Evolutionary conservation across 2,329 filamentous ascomycete genomes (phyloP).

Genomic region (Cytospora piceae): DNA sequence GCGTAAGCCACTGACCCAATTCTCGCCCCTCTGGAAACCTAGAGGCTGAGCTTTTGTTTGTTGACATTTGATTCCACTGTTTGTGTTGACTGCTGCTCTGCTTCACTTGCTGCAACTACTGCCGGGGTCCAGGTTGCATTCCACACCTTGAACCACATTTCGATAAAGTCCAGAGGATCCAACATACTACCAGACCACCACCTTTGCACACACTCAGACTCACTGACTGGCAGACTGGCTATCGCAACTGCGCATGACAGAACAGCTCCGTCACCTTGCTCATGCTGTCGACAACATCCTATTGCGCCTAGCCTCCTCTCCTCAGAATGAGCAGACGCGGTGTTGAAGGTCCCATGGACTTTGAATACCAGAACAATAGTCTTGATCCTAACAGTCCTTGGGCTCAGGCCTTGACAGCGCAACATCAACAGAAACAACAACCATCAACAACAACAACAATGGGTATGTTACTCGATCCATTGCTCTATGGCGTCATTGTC

Average conservation of each 20-base stretch:
- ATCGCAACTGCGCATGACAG: background rate
- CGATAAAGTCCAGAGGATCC: background rate
- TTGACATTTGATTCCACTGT: background rate
- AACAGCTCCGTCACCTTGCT: conserved; percentile 8
- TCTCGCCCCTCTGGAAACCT: background rate
- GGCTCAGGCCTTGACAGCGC: background rate
- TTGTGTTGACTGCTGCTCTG: background rate
- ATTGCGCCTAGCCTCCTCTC: background rate
- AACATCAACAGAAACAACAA: conserved; percentile 35
- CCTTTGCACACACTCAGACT: too few relatives aligned
- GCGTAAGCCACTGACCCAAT: background rate
- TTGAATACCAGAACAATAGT: conserved; percentile 15
- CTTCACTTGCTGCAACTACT: background rate
- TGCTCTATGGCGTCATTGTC: background rate
- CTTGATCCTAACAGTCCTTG: conserved; percentile 18
- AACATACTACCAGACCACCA: background rate
- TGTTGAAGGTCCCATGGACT: conserved; percentile 19
- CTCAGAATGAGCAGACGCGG: conserved; percentile 17
- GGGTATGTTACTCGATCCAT: conserved; percentile 22
- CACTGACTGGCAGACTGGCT: background rate
- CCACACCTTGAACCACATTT: background rate
- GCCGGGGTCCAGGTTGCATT: background rate
- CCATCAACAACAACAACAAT: conserved; percentile 39
- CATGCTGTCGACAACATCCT: background rate
- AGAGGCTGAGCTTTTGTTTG: conserved; percentile 8